Percentiles rank a stretch among this genome's conserved stretches.
Evolutionary conservation across 2,329 filamentous ascomycete species (phyloP).

Genomic region (Hirsutella minnesotensis): DNA sequence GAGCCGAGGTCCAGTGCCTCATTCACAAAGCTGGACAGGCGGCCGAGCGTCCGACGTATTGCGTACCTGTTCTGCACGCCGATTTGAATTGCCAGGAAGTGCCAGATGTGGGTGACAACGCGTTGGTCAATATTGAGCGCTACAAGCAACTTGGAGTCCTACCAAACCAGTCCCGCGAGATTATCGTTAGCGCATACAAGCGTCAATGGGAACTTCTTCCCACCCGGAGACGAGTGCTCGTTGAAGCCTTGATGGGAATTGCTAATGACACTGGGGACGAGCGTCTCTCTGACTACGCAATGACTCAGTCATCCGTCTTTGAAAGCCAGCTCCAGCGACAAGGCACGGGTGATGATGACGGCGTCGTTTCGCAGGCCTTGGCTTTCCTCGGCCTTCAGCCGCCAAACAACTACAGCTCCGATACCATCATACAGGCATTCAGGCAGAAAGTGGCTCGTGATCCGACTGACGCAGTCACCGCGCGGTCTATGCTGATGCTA

Average conservation of each 20-base stretch:
- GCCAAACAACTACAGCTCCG: conserved; percentile 21
- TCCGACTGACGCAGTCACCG: conserved; percentile 18
- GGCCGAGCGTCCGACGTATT: conserved; percentile 16
- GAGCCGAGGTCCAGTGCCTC: conserved; percentile 33
- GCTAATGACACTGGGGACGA: conserved; percentile 23
- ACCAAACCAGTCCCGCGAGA: conserved; percentile 21
- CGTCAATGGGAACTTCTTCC: conserved; percentile 26
- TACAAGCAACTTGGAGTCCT: conserved; percentile 26
- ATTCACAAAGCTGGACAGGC: conserved; percentile 22
- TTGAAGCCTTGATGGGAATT: conserved; percentile 20
- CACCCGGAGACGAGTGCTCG: conserved; percentile 15
- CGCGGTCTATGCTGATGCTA: conserved; percentile 20
- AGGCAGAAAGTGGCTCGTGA: conserved; percentile 18
- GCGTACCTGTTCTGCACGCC: conserved; percentile 17
- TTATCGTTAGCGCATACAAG: conserved; percentile 26
- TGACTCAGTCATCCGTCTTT: conserved; percentile 25
- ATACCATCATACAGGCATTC: conserved; percentile 22
- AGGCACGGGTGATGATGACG: conserved; percentile 16
- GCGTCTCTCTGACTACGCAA: conserved; percentile 22
- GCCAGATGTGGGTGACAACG: conserved; percentile 12
- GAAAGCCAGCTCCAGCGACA: conserved; percentile 22
- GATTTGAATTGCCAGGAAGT: conserved; percentile 20
- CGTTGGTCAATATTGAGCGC: conserved; percentile 17
- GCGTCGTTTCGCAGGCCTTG: conserved; percentile 19
- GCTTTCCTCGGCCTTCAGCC: conserved; percentile 21